These are phyloP conservation scores for Fraxinus platypoda DNA, from an alignment of 305 asterid species.

Conservation along the genomic window DNA sequence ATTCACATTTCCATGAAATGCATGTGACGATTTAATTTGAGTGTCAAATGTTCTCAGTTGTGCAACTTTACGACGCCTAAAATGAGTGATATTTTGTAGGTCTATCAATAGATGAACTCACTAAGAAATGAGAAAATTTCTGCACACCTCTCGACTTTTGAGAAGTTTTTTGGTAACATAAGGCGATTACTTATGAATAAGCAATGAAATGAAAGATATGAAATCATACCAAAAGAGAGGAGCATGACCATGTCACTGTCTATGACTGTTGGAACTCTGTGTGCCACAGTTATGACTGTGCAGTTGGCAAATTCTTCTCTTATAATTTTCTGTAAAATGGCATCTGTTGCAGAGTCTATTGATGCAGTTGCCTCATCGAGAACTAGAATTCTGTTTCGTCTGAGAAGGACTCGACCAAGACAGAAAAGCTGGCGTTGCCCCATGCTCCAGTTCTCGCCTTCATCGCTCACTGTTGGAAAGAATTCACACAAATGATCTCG, in stretches of 20 bases:
- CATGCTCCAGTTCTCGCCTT: slow-evolving; percentile 90
- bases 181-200: neutral
- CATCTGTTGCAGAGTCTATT: slow-evolving; percentile 72
- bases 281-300: slow-evolving; percentile 69
- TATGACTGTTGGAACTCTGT: slow-evolving; percentile 77
- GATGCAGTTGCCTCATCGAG: slow-evolving; percentile 85
- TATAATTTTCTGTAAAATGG: slow-evolving; percentile 64
- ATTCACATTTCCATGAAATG: neutral
- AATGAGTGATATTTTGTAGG: neutral
- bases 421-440: slow-evolving; percentile 88
- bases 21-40: neutral
- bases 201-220: neutral
- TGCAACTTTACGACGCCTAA: neutral
- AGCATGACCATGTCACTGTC: slow-evolving; percentile 80
- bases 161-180: neutral
- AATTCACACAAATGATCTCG: neutral
- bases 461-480: slow-evolving; percentile 57
- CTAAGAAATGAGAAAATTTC: neutral
- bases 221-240: slow-evolving; percentile 57
- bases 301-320: slow-evolving; percentile 62
- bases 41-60: neutral
- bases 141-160: neutral
- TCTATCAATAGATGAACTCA: neutral
- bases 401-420: slow-evolving; percentile 67
- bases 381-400: slow-evolving; percentile 59